These are phyloP conservation scores for Fusarium keratoplasticum DNA, from an alignment of 2,329 filamentous ascomycete species.

Conservation along the genomic window DNA sequence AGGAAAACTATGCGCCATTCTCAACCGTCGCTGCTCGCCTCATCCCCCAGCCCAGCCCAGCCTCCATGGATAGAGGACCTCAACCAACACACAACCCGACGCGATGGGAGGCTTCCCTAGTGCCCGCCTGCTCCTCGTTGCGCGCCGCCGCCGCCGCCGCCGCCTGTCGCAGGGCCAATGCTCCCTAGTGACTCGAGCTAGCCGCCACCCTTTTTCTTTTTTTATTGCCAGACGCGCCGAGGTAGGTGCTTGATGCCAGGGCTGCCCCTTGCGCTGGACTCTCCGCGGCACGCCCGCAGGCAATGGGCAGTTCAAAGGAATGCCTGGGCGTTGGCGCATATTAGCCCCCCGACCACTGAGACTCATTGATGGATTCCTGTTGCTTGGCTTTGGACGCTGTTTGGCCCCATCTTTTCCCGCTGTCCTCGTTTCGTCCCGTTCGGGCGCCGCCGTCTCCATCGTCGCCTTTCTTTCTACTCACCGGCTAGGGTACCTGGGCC, in stretches of 20 bases:
- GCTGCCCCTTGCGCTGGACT: constrained; percentile 18
- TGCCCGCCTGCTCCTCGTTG: constrained; percentile 38
- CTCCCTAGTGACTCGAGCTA: constrained; percentile 7
- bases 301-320: constrained; percentile 15
- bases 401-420: constrained; percentile 36
- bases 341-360: constrained; percentile 3
- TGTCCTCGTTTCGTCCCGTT: constrained; percentile 39
- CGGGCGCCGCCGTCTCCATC: constrained; percentile 25
- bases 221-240: constrained; percentile 4
- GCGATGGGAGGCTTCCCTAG: constrained; percentile 41
- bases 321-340: constrained; percentile 24
- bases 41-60: background rate
- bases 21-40: background rate
- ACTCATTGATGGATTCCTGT: constrained; percentile 29
- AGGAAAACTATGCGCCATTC: background rate
- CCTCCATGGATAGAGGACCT: background rate
- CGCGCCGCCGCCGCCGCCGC: constrained; percentile 21
- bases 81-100: constrained; percentile 31
- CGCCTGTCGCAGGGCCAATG: constrained; percentile 7
- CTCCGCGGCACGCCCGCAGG: constrained; percentile 1
- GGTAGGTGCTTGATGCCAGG: constrained; percentile 4
- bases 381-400: constrained; percentile 16
- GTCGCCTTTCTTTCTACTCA: constrained; percentile 33
- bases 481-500: constrained; percentile 20
- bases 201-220: constrained; percentile 1